These are phyloP conservation scores for Ustilago esculenta DNA, from an alignment of 1,284 basidiomycete genomes.

Conservation along the genomic window DNA sequence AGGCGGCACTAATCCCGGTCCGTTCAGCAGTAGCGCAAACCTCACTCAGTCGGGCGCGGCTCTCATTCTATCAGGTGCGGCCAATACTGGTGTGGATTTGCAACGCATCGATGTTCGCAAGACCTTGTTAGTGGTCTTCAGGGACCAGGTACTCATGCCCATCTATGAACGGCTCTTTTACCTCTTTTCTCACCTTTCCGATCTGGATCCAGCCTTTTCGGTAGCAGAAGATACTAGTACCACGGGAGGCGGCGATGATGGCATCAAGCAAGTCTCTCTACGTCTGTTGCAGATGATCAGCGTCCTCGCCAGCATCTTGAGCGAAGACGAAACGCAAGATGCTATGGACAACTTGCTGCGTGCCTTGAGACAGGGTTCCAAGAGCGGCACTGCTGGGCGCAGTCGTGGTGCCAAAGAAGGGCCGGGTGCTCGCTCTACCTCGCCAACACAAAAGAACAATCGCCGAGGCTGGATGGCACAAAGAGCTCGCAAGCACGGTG, in stretches of 20 bases:
- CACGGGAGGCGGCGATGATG: constrained; percentile 26
- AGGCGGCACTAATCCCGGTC: constrained; percentile 1
- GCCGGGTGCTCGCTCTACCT: constrained; percentile 14
- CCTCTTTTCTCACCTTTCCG: constrained; percentile 45
- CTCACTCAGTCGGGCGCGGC: constrained; percentile 16
- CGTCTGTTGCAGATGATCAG: constrained; percentile 62
- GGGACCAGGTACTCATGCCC: constrained; percentile 72
- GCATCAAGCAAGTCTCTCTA: constrained; percentile 42
- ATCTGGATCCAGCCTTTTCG: constrained; percentile 40
- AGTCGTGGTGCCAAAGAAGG: constrained; percentile 17
- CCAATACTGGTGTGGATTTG: constrained; percentile 2
- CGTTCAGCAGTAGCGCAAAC: constrained; percentile 17
- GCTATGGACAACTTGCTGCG: constrained; percentile 63
- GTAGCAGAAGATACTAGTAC: constrained; percentile 9
- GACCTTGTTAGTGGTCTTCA: constrained; percentile 80
- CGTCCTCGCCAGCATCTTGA: constrained; percentile 61
- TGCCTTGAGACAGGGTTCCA: constrained; percentile 47
- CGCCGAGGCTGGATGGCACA: constrained; percentile 56
- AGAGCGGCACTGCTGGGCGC: constrained; percentile 44
- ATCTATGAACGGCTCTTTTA: constrained; percentile 53
- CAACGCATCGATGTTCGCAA: constrained; percentile 78
- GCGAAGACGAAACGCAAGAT: constrained; percentile 65
- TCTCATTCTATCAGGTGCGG: constrained; percentile 14
- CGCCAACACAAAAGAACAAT: constrained; percentile 36
- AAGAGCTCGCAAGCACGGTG: constrained; percentile 54